Evolutionary conservation across 1,284 basidiomycete species (phyloP).

Genomic region (Singerocomus inundabilis): DNA sequence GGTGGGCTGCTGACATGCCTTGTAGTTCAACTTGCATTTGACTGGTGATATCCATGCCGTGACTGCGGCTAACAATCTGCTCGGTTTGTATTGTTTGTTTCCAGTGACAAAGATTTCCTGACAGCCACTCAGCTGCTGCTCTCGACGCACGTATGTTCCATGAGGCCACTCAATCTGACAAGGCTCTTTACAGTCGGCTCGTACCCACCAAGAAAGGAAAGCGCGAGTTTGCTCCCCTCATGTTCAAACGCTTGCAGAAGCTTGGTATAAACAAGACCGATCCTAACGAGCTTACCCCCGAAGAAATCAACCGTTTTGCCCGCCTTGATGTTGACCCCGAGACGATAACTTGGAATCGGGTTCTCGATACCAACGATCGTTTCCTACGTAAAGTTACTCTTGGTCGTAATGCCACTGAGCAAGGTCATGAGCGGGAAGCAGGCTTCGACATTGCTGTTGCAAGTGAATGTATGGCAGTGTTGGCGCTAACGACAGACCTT

Average conservation of each 20-base stretch:
- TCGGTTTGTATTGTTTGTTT: slow-evolving; percentile 49
- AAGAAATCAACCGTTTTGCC: slow-evolving; percentile 89
- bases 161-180: slow-evolving; percentile 94
- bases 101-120: background rate
- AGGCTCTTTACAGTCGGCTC: slow-evolving; percentile 90
- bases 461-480: slow-evolving; percentile 97
- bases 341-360: slow-evolving; percentile 98
- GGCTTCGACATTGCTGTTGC: slow-evolving; percentile 98
- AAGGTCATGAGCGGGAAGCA: slow-evolving; percentile 85
- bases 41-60: slow-evolving; percentile 99
- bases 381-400: slow-evolving; percentile 95
- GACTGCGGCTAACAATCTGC: slow-evolving; percentile 95
- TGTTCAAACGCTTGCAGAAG: slow-evolving; percentile 94
- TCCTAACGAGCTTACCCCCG: slow-evolving; percentile 89
- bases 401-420: slow-evolving; percentile 87
- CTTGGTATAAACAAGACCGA: slow-evolving; percentile 95
- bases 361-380: slow-evolving; percentile 95
- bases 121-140: slow-evolving; percentile 71
- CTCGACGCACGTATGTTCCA: slow-evolving; percentile 98
- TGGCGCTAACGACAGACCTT: slow-evolving; percentile 87
- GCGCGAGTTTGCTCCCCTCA: slow-evolving; percentile 92
- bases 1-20: slow-evolving; percentile 6
- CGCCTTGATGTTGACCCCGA: slow-evolving; percentile 90
- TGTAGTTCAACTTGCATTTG: slow-evolving; percentile 91
- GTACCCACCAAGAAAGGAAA: slow-evolving; percentile 94